Evolutionary conservation across 495 filamentous ascomycete genomes (phyloP), one percentile per base, ranked within the genome.

Genomic region (Schizothecium vesticola): DNA sequence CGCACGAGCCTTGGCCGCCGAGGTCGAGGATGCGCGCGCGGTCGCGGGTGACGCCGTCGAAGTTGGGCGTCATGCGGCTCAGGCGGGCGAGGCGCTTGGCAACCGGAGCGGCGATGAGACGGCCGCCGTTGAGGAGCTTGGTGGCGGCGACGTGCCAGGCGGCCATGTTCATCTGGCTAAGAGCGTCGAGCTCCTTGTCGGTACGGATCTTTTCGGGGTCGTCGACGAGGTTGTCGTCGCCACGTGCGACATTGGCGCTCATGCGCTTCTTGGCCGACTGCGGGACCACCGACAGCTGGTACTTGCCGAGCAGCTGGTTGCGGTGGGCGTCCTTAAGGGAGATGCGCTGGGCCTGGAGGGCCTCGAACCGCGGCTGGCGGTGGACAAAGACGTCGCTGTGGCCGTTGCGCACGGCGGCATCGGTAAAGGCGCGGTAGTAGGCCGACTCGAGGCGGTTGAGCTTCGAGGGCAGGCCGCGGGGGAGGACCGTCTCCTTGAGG

Each of bases 351-450:
- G 94, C 86, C 75, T 97, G 93, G 13, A 97, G 80, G 21, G 94
- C 93, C 74, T 98, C 95, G 64, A 93, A 95, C 60, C 95, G 89
- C 29, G 91, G 86, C 69, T 91, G 88, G 4, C 91, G 89, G 75
- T 97, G 91, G 67, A 93, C 83, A 72, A 96, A 96, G 13, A 88
- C 86, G 76, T 98, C 95, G n/a, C 75, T 79, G 62, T 82, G 80
- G 65, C 81, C 84, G 26, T 85, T 86, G 56, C 82, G 82, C 33
- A 87, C 83, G 58, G 86, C 79, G 58, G 90, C 82, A 58, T 89
- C 87, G 68, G 91, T 88, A 76, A 97, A 97, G 26, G 92, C 92
- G 69, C 92, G 89, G 83, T 94, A 94, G 76, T 95, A 97, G n/a
- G 94, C 91, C 1, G 90, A 90, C 72, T 96, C 92, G 73, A 88